Percentiles rank a stretch among this genome's conserved stretches.
phyloP scores from a whole-genome alignment of 257 asterid genomes.

The Nicotiana sylvestris region DNA sequence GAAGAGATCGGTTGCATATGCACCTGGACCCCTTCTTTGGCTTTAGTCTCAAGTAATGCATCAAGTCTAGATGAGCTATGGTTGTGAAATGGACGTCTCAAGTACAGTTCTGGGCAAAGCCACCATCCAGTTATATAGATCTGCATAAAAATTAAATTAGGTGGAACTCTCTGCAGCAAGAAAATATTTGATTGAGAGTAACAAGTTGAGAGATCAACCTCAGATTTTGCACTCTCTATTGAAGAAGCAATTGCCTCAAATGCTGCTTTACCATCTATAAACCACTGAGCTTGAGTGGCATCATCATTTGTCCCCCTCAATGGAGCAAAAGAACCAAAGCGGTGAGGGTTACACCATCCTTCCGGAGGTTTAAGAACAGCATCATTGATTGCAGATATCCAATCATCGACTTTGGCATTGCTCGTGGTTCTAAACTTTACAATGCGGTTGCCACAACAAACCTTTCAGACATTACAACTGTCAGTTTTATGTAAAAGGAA shows the following conservation, averaged over 20 bases:
- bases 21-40: constrained; percentile 95
- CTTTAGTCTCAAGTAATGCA: constrained; percentile 76
- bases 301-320: constrained; percentile 73
- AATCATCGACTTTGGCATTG: constrained; percentile 49
- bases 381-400: constrained; percentile 75
- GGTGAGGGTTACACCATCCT: constrained; percentile 83
- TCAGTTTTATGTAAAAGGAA: constrained; percentile 1
- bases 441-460: constrained; percentile 59
- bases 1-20: neutral
- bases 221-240: constrained; percentile 76
- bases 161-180: neutral
- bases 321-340: constrained; percentile 81
- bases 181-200: neutral
- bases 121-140: constrained; percentile 97
- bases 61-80: constrained; percentile 76
- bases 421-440: constrained; percentile 63
- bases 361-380: constrained; percentile 58
- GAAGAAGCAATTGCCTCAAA: constrained; percentile 88
- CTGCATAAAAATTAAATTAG: constrained; percentile 31
- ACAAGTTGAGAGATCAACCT: constrained; percentile 44
- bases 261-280: constrained; percentile 82
- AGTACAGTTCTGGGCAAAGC: constrained; percentile 93
- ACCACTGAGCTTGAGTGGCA: constrained; percentile 95
- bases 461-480: constrained; percentile 41
- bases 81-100: constrained; percentile 73